Evolutionary conservation across 768 basidiomycete species (phyloP).

Genomic region (Hygrophorus russula): DNA sequence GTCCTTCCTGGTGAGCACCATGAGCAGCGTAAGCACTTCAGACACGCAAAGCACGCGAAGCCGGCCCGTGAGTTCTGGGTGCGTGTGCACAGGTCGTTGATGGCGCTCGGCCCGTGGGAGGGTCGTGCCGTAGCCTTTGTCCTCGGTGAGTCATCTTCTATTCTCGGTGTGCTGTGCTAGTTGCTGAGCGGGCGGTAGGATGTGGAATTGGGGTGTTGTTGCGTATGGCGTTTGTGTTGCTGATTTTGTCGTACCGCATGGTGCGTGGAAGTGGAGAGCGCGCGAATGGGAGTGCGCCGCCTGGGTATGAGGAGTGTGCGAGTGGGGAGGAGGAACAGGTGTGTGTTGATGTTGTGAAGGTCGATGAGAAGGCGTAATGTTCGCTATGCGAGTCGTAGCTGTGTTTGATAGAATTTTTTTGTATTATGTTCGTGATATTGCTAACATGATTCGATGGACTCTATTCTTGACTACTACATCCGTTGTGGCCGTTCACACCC

Average conservation of each 20-base stretch:
- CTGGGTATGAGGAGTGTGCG: too few species aligned
- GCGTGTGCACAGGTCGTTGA: conserved; percentile 56
- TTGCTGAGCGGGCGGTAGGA: conserved; percentile 27
- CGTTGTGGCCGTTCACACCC: too few species aligned
- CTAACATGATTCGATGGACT: too few species aligned
- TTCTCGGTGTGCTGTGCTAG: neutral
- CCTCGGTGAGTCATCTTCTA: conserved; percentile 43
- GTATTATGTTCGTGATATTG: too few species aligned
- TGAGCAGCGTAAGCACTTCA: conserved; percentile 15
- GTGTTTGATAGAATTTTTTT: too few species aligned
- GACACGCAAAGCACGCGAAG: conserved; percentile 18
- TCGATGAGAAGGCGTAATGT: too few species aligned
- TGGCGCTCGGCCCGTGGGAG: conserved; percentile 72
- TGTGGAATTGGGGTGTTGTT: conserved; percentile 76
- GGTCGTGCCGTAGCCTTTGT: conserved; percentile 77
- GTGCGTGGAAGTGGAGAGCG: too few species aligned
- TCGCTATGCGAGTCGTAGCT: too few species aligned
- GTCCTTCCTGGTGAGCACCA: conserved; percentile 1
- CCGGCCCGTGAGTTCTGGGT: conserved; percentile 25
- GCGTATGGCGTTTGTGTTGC: conserved; percentile 70
- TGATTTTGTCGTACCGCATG: conserved; percentile 48
- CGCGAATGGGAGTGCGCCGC: too few species aligned
- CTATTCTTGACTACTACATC: too few species aligned
- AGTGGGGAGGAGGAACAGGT: too few species aligned
- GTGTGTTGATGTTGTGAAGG: too few species aligned